Evolutionary conservation across 305 asterid genomes (phyloP).

Genomic region (Withania somnifera): DNA sequence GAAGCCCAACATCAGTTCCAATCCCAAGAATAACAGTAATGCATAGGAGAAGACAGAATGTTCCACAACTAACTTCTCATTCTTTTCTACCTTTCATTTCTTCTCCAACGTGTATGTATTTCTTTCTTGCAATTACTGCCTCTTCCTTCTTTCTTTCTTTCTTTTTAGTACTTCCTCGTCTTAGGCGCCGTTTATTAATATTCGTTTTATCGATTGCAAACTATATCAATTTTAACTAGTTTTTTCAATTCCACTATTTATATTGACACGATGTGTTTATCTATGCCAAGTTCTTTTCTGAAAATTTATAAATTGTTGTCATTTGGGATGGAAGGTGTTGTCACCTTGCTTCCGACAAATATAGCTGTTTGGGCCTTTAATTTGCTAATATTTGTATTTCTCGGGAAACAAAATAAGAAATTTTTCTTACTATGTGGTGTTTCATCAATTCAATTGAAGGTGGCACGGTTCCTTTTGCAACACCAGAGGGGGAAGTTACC

Average conservation of each 20-base stretch:
- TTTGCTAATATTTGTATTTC: background rate
- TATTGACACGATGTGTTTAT: background rate
- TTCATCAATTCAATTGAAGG: slow-evolving; percentile 4
- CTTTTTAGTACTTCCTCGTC: background rate
- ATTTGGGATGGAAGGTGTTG: too few species aligned
- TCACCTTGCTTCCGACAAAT: too few species aligned
- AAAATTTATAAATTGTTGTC: background rate
- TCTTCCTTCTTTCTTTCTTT: background rate
- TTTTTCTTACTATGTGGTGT: background rate
- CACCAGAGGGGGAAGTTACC: background rate
- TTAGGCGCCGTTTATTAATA: too few species aligned
- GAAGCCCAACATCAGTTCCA: background rate
- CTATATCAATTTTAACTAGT: background rate
- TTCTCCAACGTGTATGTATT: background rate
- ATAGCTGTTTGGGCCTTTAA: background rate
- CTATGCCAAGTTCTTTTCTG: background rate
- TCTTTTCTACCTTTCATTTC: background rate
- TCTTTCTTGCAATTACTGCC: background rate
- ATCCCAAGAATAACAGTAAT: background rate
- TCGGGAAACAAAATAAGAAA: background rate
- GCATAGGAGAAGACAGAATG: background rate
- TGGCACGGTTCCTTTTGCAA: slow-evolving; percentile 2
- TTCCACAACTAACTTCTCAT: background rate
- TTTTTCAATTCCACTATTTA: background rate
- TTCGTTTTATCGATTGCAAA: too few species aligned